phyloP scores from a whole-genome alignment of 2,329 filamentous ascomycete genomes.

The Lasiodiplodia gonubiensis region DNA sequence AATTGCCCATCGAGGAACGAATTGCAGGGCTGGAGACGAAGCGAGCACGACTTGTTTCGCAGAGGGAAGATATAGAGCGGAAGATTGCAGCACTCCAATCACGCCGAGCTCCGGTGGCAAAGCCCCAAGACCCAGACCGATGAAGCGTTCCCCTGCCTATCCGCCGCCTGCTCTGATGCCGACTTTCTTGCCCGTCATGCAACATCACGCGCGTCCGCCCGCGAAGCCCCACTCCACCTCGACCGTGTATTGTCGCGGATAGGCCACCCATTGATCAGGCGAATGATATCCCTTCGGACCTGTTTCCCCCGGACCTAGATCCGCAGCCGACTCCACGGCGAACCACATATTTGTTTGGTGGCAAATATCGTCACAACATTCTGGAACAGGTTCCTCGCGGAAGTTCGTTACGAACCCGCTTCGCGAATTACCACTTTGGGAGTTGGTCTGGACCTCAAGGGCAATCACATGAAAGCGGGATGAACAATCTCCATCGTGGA shows the following conservation, averaged over 20 bases:
- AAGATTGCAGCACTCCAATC: conserved; percentile 58
- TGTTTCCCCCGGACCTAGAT: background rate
- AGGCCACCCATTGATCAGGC: background rate
- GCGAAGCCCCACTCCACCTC: conserved; percentile 1
- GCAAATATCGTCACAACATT: conserved; percentile 1
- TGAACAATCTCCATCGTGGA: background rate
- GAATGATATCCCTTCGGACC: background rate
- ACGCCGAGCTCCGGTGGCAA: conserved; percentile 16
- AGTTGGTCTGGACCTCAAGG: background rate
- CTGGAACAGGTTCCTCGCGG: background rate
- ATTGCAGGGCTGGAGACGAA: conserved; percentile 60
- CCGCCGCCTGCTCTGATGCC: background rate
- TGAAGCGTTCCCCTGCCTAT: background rate
- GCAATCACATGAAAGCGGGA: conserved; percentile 23
- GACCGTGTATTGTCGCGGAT: background rate
- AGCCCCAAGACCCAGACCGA: conserved; percentile 7
- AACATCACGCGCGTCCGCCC: conserved; percentile 1
- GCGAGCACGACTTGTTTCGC: conserved; percentile 56
- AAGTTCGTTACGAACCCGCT: background rate
- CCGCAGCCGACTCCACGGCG: background rate
- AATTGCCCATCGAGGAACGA: conserved; percentile 52
- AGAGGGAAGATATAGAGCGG: conserved; percentile 60
- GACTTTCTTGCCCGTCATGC: conserved; percentile 20
- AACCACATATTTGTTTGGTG: background rate
- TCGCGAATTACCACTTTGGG: background rate